phyloP scores from a whole-genome alignment of 2,329 filamentous ascomycete genomes.

The Pseudogymnoascus verrucosus region DNA sequence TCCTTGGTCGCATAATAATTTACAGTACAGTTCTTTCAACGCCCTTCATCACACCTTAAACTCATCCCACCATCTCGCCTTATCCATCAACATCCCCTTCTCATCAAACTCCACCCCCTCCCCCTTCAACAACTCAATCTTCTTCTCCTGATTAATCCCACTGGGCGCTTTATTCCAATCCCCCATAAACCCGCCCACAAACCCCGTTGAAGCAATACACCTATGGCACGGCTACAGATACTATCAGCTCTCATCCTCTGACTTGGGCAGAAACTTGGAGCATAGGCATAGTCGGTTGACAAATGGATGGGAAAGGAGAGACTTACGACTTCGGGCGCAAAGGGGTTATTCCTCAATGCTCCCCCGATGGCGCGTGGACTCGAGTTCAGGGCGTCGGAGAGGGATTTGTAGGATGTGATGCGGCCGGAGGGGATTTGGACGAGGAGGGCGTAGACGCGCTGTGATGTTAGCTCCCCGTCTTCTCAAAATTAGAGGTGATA shows the following conservation, averaged over 20 bases:
- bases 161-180: constrained; percentile 43
- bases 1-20: background rate
- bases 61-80: constrained; percentile 34
- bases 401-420: constrained; percentile 51
- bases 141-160: constrained; percentile 39
- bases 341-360: constrained; percentile 52
- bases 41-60: constrained; percentile 25
- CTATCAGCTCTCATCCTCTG: background rate
- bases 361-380: constrained; percentile 56
- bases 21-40: background rate
- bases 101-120: constrained; percentile 41
- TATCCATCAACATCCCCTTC: constrained; percentile 36
- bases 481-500: background rate
- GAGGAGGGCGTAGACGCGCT: constrained; percentile 46
- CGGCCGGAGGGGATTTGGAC: constrained; percentile 51
- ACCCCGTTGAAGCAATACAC: constrained; percentile 17
- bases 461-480: background rate
- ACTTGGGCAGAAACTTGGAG: background rate
- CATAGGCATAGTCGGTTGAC: no score
- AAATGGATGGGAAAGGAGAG: no score
- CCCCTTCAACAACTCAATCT: constrained; percentile 34
- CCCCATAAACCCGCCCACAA: constrained; percentile 43
- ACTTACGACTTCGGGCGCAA: constrained; percentile 50
- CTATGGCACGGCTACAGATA: background rate
- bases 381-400: constrained; percentile 48